Conservation (phyloP, 176 grass and related monocot species). For the Carex scoparia region DNA sequence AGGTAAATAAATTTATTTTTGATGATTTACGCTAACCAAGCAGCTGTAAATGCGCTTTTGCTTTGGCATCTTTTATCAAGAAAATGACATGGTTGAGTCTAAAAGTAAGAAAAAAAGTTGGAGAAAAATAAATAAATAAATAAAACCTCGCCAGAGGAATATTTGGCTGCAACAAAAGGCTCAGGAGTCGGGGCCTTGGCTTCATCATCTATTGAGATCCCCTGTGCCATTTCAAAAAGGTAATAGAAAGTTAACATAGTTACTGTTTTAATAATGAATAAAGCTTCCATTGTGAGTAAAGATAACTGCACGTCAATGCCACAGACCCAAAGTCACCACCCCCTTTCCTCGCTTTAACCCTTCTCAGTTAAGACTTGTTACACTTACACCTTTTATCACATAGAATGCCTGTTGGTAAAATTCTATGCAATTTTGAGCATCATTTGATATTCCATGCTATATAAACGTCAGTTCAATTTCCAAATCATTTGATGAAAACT, state of each 20-base stretch:
- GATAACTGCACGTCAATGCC: neutral
- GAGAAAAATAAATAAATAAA: neutral
- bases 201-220: slow-evolving; percentile 61
- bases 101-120: neutral
- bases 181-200: slow-evolving; percentile 33
- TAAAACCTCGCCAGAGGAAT: slow-evolving; percentile 47
- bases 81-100: neutral
- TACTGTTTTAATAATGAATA: neutral
- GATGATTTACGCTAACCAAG: neutral
- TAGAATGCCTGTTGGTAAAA: neutral
- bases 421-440: neutral
- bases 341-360: neutral
- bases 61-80: slow-evolving; percentile 11
- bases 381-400: neutral
- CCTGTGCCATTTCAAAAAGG: slow-evolving; percentile 41
- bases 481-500: neutral
- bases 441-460: neutral
- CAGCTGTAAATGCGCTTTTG: neutral
- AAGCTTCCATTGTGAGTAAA: neutral
- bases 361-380: neutral
- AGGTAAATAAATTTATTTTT: slow-evolving; percentile 14
- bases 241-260: neutral
- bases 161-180: slow-evolving; percentile 50
- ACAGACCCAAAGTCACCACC: neutral
- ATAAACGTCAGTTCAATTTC: neutral